Conservation (phyloP, 1,139 yeast species). For the Suhomyces bolitotheri region DNA sequence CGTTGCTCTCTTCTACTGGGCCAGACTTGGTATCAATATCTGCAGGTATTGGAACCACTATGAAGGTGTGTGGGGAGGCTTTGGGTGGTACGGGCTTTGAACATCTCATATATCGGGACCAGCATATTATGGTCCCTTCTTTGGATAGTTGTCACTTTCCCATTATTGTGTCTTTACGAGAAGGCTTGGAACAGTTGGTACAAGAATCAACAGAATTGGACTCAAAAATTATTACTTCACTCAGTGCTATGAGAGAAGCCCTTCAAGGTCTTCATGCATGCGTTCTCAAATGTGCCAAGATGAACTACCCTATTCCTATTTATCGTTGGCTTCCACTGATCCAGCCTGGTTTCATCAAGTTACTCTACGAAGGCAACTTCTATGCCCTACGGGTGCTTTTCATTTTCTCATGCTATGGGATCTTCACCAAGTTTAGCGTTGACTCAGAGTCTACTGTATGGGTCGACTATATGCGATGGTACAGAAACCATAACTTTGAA, state of each 20-base stretch:
- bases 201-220: conserved; percentile 11
- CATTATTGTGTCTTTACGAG: conserved; percentile 18
- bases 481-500: conserved; percentile 15
- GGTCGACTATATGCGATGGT: conserved; percentile 31
- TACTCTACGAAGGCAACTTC: conserved; percentile 22
- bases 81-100: background rate
- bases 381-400: conserved; percentile 30
- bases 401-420: conserved; percentile 23
- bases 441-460: conserved; percentile 25
- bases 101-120: background rate
- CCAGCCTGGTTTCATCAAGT: conserved; percentile 18
- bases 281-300: conserved; percentile 16
- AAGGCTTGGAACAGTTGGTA: conserved; percentile 11
- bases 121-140: background rate
- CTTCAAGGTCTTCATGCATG: conserved; percentile 18
- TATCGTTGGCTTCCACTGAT: conserved; percentile 30
- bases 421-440: conserved; percentile 25
- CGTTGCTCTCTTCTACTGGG: conserved; percentile 25
- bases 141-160: conserved; percentile 17
- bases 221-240: conserved; percentile 13
- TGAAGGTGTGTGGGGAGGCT: conserved; percentile 1
- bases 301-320: conserved; percentile 30
- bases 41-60: conserved; percentile 20
- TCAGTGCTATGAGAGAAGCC: conserved; percentile 10
- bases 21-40: conserved; percentile 25